Evolutionary conservation across 768 basidiomycete species (phyloP), one percentile per base, ranked within the genome.

Genomic region (Serendipita vermifera): DNA sequence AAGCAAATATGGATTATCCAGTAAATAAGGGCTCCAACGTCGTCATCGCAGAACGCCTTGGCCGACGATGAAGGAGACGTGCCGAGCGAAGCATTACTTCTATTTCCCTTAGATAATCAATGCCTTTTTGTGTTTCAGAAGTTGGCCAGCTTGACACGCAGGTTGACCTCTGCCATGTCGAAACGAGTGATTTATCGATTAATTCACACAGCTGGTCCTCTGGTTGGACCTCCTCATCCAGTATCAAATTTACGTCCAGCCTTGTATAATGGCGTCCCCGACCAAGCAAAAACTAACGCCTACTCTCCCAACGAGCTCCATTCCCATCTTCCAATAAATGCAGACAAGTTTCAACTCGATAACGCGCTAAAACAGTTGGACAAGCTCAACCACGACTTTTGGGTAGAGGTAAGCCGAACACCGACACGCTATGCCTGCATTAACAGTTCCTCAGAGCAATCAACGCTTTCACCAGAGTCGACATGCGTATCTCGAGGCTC

Each of bases 241-340:
- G 64, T 86, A 51, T 88, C 87, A 7, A 79, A 91, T 71, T 72
- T 91, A 58, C 80, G 88, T 2, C 85, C 87, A 2, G 74, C 87
- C 56, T 72, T 89, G 38, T 89, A 90, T 70, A 80, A 82, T 62
- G 77, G 82, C 62, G 70, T 71, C 7, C 71, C 72, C 7, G 63
- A 70, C 15, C 67, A 71, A 3, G 62, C 66, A 2, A 60, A 72
- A 14, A 54, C 62, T 29, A 38, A 38, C 36, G 35, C 58, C 35
- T 57, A 59, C 33, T 66, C 68, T 29, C 64, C 68, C 15, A 67
- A 41, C 66, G 72, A 36, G 64, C 68, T 51, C 59, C 59, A 17
- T 58, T 60, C 57, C 57, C 62, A 39, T 32, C 24, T 85, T 88
- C 65, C 87, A 87, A 2, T 90, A 89, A 70, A 88, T 87, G 13